Evolutionary conservation across 805 yeast genomes (phyloP), one percentile per base, ranked within the genome.

Genomic region (Peterozyma toletana): DNA sequence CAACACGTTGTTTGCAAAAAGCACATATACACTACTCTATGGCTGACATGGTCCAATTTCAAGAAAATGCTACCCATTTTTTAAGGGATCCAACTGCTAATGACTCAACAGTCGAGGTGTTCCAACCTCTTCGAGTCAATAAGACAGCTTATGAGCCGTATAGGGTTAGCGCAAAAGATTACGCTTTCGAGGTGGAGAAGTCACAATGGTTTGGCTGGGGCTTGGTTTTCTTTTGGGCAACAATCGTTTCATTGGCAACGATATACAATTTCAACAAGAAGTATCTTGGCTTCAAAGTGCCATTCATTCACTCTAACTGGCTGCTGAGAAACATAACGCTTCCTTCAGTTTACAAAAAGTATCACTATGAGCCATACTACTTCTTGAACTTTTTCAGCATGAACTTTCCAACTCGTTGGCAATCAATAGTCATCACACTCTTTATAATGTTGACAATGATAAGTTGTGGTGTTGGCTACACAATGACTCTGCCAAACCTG

Each of bases 151-250:
- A 60, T 44, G 55, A 47, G 5, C 64, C 59, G 44, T 68, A 64
- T 42, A 56, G 56, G 37, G 41, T 48, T 9, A 60, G 66, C 5
- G 67, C 67, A 49, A 60, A 63, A 41, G 67, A 68, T 40, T 62
- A 55, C 36, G 60, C 66, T 18, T 56, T 60, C 5, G 65, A 63
- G 31, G 68, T 69, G 9, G 46, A 58, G 21, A 55, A 66, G 39
- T 64, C 71, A 15, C 70, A 52, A 37, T 47, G 68, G 53, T 63
- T 62, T 41, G 73, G 71, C 10, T 71, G 75, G 75, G 76, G 74
- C n/a, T 53, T 58, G 34, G 56, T 68, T 21, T 66, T 66, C 45
- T 70, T 57, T 44, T 71, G 75, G 75, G 55, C 54, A 0, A 53
- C 59, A 5, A 49, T 71, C 13, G 41, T 71, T 21, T 37, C 55